These are phyloP conservation scores for Salix arbutifolia DNA, from an alignment of 345 rosid genomes.

Conservation along the genomic window DNA sequence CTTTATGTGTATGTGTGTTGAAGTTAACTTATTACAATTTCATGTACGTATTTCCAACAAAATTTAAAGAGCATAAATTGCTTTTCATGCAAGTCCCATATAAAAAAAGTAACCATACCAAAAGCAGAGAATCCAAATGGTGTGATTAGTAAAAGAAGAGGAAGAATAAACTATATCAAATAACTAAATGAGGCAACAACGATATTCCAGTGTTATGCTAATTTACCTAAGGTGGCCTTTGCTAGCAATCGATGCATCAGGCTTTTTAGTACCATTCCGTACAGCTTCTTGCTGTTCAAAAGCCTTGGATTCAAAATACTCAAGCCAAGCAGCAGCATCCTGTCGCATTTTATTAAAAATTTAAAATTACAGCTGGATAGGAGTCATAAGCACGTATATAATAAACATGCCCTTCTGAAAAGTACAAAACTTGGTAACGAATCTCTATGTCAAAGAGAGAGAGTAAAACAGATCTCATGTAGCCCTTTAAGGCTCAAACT, in stretches of 20 bases:
- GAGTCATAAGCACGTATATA: not conserved
- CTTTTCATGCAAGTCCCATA: not conserved
- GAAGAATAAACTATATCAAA: not conserved
- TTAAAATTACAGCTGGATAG: not conserved
- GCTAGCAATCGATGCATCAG: conserved; percentile 98
- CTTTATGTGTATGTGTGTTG: not conserved
- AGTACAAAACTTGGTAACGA: not conserved
- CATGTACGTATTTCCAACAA: not conserved
- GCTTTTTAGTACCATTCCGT: conserved; percentile 90
- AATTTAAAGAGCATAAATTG: not conserved
- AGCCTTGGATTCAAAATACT: conserved; percentile 95
- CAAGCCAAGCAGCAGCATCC: conserved; percentile 99
- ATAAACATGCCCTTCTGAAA: not conserved
- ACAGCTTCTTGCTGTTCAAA: conserved; percentile 99
- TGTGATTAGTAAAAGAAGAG: not conserved
- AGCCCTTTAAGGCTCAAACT: not conserved
- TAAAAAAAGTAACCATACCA: not conserved
- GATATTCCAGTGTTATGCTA: not conserved
- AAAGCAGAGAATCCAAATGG: not conserved
- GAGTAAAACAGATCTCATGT: conserved; percentile 1
- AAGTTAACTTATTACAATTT: not conserved
- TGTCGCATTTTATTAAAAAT: conserved; percentile 35
- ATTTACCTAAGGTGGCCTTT: conserved; percentile 95
- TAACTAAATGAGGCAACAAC: not conserved
- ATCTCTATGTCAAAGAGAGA: not conserved